Evolutionary conservation across 2,329 filamentous ascomycete species (phyloP).

Genomic region (Cercospora citrullina): DNA sequence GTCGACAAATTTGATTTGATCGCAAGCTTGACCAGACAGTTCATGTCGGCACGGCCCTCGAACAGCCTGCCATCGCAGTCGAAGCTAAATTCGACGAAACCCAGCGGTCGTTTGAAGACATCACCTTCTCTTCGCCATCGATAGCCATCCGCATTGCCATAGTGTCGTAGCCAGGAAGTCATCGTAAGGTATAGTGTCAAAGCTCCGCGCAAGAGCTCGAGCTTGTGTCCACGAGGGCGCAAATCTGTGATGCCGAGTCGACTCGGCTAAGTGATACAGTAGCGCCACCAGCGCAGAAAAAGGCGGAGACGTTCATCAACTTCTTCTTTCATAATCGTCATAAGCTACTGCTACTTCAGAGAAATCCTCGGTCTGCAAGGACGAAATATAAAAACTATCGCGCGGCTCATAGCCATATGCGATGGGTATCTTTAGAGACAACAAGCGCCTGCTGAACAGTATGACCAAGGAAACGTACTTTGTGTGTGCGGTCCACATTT

Average conservation of each 20-base stretch:
- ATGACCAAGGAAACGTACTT: background rate
- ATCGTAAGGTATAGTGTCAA: background rate
- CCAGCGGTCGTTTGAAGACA: slow-evolving; percentile 42
- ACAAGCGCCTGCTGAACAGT: slow-evolving; percentile 8
- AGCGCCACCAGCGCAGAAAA: slow-evolving; percentile 1
- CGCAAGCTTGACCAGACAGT: slow-evolving; percentile 41
- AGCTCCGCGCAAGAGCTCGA: background rate
- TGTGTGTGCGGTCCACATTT: background rate
- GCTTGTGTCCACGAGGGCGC: background rate
- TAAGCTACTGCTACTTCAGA: slow-evolving; percentile 2
- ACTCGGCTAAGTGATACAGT: background rate
- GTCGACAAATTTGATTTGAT: slow-evolving; percentile 37
- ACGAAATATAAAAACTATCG: slow-evolving; percentile 8
- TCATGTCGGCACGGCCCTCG: slow-evolving; percentile 50
- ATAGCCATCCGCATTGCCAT: slow-evolving; percentile 42
- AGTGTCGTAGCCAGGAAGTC: slow-evolving; percentile 44
- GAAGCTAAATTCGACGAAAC: slow-evolving; percentile 48
- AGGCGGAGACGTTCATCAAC: background rate
- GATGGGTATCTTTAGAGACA: slow-evolving; percentile 10
- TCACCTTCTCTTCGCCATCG: slow-evolving; percentile 37
- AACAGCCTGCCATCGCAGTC: slow-evolving; percentile 47
- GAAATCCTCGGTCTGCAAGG: background rate
- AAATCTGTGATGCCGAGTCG: background rate
- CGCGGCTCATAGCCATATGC: slow-evolving; percentile 1
- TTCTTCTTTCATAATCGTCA: background rate